phyloP scores from a whole-genome alignment of 257 asterid genomes.

The Solanum arcanum region DNA sequence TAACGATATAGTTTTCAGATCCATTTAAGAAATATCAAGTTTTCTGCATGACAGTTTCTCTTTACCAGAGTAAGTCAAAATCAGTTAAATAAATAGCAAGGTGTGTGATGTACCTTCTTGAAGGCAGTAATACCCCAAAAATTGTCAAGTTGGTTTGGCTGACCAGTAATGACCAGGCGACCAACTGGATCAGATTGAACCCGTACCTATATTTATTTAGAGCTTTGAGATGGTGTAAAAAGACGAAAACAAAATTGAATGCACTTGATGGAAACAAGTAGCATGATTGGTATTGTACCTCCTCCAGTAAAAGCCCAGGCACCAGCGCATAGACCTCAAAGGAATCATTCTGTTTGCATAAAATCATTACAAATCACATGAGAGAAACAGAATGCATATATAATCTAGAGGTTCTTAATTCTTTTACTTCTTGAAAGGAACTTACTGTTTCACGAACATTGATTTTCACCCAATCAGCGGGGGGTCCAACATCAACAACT shows the following conservation, averaged over 20 bases:
- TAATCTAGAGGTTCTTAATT: neutral
- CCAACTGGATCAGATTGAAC: conserved; percentile 88
- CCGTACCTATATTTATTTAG: conserved; percentile 34
- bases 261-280: neutral
- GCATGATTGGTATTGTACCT: conserved; percentile 32
- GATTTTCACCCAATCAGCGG: conserved; percentile 95
- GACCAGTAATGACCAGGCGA: conserved; percentile 69
- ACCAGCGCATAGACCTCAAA: conserved; percentile 87
- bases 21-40: neutral
- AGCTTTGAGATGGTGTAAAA: neutral
- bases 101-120: conserved; percentile 36
- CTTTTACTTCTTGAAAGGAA: neutral
- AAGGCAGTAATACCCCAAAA: conserved; percentile 88
- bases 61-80: neutral
- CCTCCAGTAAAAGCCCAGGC: conserved; percentile 85
- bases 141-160: conserved; percentile 68
- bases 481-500: conserved; percentile 76
- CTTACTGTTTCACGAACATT: conserved; percentile 76
- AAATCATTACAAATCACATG: neutral
- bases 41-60: neutral
- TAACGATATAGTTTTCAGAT: neutral
- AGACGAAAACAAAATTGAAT: neutral
- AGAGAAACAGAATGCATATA: neutral
- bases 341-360: conserved; percentile 51
- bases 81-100: neutral